A percentile compares a stretch with the other conserved stretches of the same genome.
Evolutionary conservation across 805 yeast species (phyloP).

Genomic region (Zygotorulaspora chibaensis): DNA sequence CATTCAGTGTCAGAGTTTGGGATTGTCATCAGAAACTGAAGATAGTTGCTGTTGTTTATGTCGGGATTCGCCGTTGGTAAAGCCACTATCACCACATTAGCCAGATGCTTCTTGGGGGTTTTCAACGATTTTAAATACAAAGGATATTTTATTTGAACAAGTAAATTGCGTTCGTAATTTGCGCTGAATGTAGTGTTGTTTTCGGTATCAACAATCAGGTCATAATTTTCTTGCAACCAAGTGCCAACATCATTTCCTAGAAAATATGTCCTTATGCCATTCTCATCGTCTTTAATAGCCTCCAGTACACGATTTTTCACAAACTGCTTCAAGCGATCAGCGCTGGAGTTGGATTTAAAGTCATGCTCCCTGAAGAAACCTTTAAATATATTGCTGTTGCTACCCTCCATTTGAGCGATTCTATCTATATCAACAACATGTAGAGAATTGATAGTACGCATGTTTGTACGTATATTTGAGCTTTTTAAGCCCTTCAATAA

Average conservation of each 20-base stretch:
- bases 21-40: slow-evolving; percentile 5
- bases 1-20: slow-evolving; percentile 10
- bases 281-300: slow-evolving; percentile 22
- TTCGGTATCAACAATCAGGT: slow-evolving; percentile 12
- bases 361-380: slow-evolving; percentile 9
- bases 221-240: slow-evolving; percentile 16
- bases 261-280: slow-evolving; percentile 21
- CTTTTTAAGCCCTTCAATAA: slow-evolving; percentile 16
- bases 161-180: slow-evolving; percentile 9
- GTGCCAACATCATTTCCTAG: slow-evolving; percentile 15
- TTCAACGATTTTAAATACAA: slow-evolving; percentile 13
- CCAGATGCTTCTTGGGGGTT: slow-evolving; percentile 13
- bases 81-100: slow-evolving; percentile 18
- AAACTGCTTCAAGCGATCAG: slow-evolving; percentile 6
- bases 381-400: slow-evolving; percentile 4
- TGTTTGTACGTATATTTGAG: slow-evolving; percentile 15
- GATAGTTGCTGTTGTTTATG: slow-evolving; percentile 2
- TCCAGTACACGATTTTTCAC: slow-evolving; percentile 20
- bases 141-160: slow-evolving; percentile 19
- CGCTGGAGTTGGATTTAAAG: slow-evolving; percentile 4
- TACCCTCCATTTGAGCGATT: slow-evolving; percentile 2
- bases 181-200: slow-evolving; percentile 10
- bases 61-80: slow-evolving; percentile 8
- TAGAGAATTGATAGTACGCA: slow-evolving; percentile 17
- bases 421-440: slow-evolving; percentile 11